phyloP scores from a whole-genome alignment of 2,329 filamentous ascomycete species.

The Trichoderma sp. region DNA sequence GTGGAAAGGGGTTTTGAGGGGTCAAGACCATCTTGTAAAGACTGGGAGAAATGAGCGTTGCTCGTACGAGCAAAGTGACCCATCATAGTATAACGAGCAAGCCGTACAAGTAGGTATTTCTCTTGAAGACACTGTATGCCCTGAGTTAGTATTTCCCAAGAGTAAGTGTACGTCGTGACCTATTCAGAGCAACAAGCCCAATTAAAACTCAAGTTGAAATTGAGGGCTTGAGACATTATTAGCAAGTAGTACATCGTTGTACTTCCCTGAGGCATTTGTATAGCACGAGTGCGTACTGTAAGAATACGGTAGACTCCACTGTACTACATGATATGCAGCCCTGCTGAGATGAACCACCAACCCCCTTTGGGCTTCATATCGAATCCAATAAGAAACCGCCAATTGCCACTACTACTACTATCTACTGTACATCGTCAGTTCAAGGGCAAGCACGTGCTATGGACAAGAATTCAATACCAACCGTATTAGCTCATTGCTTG shows the following conservation, averaged over 20 bases:
- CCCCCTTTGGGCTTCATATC: not conserved
- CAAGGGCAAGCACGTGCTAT: constrained; percentile 5
- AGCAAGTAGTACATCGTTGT: not conserved
- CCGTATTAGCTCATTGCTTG: not conserved
- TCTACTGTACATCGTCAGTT: not conserved
- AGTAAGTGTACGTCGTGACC: not conserved
- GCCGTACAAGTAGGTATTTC: not conserved
- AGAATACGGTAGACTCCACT: not conserved
- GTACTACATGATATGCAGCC: constrained; percentile 19
- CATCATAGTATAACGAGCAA: not conserved
- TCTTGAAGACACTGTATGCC: not conserved
- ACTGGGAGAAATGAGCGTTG: not conserved
- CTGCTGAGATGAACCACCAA: constrained; percentile 5
- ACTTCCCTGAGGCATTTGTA: not conserved
- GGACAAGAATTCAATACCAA: not conserved
- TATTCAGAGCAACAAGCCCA: not conserved
- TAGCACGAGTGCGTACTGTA: not conserved
- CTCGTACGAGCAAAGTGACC: constrained; percentile 10
- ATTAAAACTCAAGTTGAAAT: not conserved
- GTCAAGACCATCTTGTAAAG: not conserved
- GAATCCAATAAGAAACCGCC: not conserved
- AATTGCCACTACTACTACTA: not conserved
- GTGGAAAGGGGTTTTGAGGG: constrained; percentile 20
- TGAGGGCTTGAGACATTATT: not conserved
- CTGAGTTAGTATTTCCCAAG: not conserved